phyloP scores from a whole-genome alignment of 441 rosid species.

The Raphanus hybrid region DNA sequence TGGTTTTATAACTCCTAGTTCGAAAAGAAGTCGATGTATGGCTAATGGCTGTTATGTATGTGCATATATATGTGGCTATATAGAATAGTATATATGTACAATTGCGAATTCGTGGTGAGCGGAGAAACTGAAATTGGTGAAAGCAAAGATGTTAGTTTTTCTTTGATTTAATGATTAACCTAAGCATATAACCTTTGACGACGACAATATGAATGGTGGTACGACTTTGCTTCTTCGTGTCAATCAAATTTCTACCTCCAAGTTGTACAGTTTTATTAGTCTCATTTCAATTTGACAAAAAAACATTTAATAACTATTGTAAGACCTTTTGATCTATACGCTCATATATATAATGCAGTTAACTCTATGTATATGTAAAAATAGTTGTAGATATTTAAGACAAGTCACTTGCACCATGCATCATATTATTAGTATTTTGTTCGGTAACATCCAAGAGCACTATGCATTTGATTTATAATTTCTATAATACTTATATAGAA shows the following conservation, averaged over 20 bases:
- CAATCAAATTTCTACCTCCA: constrained; percentile 9
- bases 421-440: neutral
- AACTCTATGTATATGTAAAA: neutral
- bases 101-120: neutral
- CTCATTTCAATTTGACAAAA: neutral
- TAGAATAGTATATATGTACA: no score
- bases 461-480: neutral
- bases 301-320: neutral
- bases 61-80: neutral
- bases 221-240: constrained; percentile 38
- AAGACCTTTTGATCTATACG: neutral
- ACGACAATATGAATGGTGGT: constrained; percentile 26
- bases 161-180: constrained; percentile 26
- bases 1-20: neutral
- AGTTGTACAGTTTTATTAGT: neutral
- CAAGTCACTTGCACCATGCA: constrained; percentile 2
- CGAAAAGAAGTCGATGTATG: constrained; percentile 2
- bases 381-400: neutral
- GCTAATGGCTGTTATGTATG: neutral
- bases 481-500: neutral
- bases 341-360: no score
- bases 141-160: constrained; percentile 28
- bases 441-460: neutral
- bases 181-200: constrained; percentile 23
- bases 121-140: constrained; percentile 25